These are phyloP conservation scores for Quambalaria eucalypti DNA, from an alignment of 1,284 basidiomycete species.

Conservation along the genomic window DNA sequence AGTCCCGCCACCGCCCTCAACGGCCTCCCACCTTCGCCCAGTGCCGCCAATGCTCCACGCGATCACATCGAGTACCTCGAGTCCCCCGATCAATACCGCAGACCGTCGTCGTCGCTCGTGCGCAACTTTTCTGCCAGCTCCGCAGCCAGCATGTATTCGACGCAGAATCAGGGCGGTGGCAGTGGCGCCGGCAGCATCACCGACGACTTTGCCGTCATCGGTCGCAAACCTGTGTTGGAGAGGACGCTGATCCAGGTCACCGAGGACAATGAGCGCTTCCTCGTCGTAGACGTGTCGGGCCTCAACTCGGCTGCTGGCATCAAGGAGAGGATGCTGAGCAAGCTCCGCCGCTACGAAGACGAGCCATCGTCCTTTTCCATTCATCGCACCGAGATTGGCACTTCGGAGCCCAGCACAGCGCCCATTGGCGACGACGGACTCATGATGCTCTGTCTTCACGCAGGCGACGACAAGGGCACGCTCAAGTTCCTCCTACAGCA, in stretches of 20 bases:
- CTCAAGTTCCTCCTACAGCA: constrained; percentile 43
- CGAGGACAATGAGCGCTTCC: constrained; percentile 44
- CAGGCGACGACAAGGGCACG: constrained; percentile 42
- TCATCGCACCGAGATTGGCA: constrained; percentile 43
- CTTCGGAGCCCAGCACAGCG: constrained; percentile 26
- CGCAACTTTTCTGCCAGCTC: neutral
- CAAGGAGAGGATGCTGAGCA: constrained; percentile 40
- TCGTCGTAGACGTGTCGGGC: constrained; percentile 43
- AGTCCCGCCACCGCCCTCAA: constrained; percentile 9
- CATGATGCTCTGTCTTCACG: constrained; percentile 38
- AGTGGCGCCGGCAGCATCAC: neutral
- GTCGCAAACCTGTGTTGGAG: constrained; percentile 1
- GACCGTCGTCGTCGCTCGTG: neutral
- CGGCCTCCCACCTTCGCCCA: too few relatives aligned
- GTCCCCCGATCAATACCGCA: constrained; percentile 3
- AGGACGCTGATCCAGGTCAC: constrained; percentile 43
- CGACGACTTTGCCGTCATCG: neutral
- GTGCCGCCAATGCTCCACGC: constrained; percentile 13
- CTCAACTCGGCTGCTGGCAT: constrained; percentile 36
- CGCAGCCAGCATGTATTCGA: neutral
- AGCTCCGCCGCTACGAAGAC: constrained; percentile 32
- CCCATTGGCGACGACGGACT: constrained; percentile 41
- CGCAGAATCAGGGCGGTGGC: neutral
- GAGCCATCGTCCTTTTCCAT: constrained; percentile 26
- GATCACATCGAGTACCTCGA: constrained; percentile 16